Evolutionary conservation across 176 grass and related monocot genomes (phyloP).

Genomic region (Zea luxurians): DNA sequence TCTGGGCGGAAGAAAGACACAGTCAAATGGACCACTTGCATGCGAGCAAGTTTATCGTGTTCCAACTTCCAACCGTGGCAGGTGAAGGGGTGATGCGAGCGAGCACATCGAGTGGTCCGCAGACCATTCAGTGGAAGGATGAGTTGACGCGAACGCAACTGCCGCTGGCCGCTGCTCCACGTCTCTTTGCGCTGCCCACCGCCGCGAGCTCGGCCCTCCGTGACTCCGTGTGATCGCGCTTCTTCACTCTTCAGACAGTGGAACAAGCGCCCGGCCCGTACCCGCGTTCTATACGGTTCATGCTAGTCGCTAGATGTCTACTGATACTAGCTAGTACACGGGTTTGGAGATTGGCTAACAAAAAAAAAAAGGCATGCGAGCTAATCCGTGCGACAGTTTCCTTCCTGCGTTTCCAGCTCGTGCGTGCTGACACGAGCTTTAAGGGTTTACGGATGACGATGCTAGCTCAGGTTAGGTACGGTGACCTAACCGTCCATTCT

Average conservation of each 20-base stretch:
- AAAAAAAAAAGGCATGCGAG: no score
- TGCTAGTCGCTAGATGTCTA: no score
- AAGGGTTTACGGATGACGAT: not conserved
- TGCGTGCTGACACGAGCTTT: not conserved
- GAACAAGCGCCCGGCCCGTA: no score
- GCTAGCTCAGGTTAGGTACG: not conserved
- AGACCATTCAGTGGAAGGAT: not conserved
- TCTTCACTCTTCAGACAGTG: not conserved
- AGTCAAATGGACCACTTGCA: not conserved
- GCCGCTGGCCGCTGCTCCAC: not conserved
- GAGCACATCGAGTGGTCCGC: not conserved
- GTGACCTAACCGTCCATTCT: not conserved
- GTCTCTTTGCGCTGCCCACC: not conserved
- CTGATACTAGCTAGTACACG: no score
- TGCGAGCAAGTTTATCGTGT: not conserved
- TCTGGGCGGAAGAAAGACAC: not conserved
- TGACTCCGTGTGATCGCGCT: not conserved
- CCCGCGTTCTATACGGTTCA: no score
- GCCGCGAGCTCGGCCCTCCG: not conserved
- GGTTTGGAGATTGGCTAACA: no score
- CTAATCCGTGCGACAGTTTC: not conserved
- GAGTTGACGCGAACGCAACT: constrained; percentile 1
- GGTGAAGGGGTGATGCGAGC: not conserved
- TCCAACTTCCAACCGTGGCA: not conserved
- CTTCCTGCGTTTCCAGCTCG: not conserved